Conservation (phyloP, 176 grass and related monocot genomes). For the Lolium perenne region DNA sequence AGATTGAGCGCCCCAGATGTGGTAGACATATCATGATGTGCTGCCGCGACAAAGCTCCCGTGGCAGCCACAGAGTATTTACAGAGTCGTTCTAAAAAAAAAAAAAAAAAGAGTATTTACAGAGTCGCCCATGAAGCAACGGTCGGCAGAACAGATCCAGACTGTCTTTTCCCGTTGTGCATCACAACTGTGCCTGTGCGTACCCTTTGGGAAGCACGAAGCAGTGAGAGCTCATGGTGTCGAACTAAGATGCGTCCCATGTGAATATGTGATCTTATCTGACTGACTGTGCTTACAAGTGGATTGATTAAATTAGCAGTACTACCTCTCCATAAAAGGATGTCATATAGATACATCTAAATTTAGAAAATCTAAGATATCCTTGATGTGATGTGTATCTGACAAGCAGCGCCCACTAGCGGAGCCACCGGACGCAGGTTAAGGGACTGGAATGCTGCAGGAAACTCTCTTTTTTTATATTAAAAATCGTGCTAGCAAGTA, state of each 20-base stretch:
- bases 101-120: slow-evolving; percentile 47
- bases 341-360: too few relatives aligned
- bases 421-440: too few relatives aligned
- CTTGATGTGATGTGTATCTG: too few relatives aligned
- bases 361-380: too few relatives aligned
- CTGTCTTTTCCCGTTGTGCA: slow-evolving; percentile 1
- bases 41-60: slow-evolving; percentile 20
- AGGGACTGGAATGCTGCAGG: too few relatives aligned
- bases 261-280: background rate
- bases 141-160: background rate
- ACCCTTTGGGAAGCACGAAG: slow-evolving; percentile 47
- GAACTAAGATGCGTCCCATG: background rate
- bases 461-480: too few relatives aligned
- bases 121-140: slow-evolving; percentile 46
- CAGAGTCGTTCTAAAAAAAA: too few relatives aligned
- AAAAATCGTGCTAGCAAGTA: too few relatives aligned
- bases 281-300: background rate
- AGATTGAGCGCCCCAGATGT: slow-evolving; percentile 57
- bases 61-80: slow-evolving; percentile 51
- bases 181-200: slow-evolving; percentile 23
- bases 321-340: too few relatives aligned
- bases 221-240: slow-evolving; percentile 43
- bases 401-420: too few relatives aligned
- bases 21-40: slow-evolving; percentile 42
- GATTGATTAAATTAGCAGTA: background rate